Evolutionary conservation across 1,284 basidiomycete genomes (phyloP).

Genomic region (Ceratobasidium sp.): DNA sequence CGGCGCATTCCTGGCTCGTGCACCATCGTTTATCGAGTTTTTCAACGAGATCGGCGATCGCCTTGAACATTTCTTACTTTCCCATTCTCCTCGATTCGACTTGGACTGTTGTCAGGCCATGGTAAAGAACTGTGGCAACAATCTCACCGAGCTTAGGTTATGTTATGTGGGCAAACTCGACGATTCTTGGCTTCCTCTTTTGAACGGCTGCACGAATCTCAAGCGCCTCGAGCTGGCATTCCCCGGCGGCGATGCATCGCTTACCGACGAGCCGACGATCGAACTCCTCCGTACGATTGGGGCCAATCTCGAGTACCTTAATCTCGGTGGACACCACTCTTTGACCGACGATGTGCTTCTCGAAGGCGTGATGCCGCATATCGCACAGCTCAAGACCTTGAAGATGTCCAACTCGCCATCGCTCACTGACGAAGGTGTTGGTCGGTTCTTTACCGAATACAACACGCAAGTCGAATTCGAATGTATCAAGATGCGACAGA

Average conservation of each 20-base stretch:
- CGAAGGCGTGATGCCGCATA: constrained; percentile 66
- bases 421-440: constrained; percentile 74
- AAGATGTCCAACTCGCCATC: constrained; percentile 64
- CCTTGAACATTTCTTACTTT: constrained; percentile 79
- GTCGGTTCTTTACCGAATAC: constrained; percentile 65
- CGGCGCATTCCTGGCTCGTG: constrained; percentile 86
- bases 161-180: constrained; percentile 79
- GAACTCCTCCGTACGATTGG: constrained; percentile 64
- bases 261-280: constrained; percentile 66
- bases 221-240: constrained; percentile 68
- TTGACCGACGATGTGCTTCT: constrained; percentile 66
- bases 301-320: constrained; percentile 59
- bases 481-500: constrained; percentile 61
- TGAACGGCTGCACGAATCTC: constrained; percentile 61
- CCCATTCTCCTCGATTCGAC: constrained; percentile 89
- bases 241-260: constrained; percentile 54
- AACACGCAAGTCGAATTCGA: constrained; percentile 46
- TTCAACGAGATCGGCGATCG: constrained; percentile 66
- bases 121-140: constrained; percentile 64
- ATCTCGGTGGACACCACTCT: constrained; percentile 68
- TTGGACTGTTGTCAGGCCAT: constrained; percentile 71
- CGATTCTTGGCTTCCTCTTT: constrained; percentile 65
- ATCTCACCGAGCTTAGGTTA: constrained; percentile 74
- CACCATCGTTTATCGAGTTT: constrained; percentile 78
- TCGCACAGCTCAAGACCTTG: constrained; percentile 63